Base-by-base conservation (phyloP, 2,329 filamentous ascomycete genomes). In the Fusarium hostae region DNA sequence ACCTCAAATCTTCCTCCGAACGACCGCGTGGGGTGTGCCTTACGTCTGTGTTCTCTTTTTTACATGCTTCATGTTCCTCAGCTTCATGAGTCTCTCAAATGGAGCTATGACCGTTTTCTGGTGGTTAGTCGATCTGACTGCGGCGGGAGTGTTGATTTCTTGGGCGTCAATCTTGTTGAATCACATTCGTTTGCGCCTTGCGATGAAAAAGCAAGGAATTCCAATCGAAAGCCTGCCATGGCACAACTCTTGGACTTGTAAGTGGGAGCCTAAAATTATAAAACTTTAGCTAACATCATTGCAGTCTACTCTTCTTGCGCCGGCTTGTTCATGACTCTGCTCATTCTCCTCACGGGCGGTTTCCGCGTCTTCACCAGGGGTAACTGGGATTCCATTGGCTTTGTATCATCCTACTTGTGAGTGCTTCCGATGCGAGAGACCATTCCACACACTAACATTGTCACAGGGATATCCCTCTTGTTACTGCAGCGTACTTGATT, bases 321-420 rank as follows among this genome's bases (percentile, higher is more conserved):
- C 12, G 87, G 88, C 1, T 82, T 95, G 9, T 77, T 84, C 66
- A 87, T 90, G 83, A 88, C 86, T 75, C 82, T 90, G 32, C 79
- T 92, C 43, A 90, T 94, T 66, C 81, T 94, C 6, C 83, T 94
- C 43, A 94, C 92, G 7, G 88, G 89, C 40, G 92, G 92, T 1
- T 94, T 94, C 72, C 76, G 82, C 4, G 87, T 89, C 6, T 91
- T 91, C 64, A 89, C 88, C 2, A 80, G 80, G 39, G 89, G 89
- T 5, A 86, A 88, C 63, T 91, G 89, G 88, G 82, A 86, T 60
- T 75, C 87, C 1, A 84, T 84, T 24, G 82, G 79, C 3, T 91
- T 91, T 70, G 85, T 91, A 3, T 90, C 89, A 1, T 86, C 88
- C 0, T 91, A 91, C 67, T 75, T 91, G 86, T 90, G 76, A 81